Evolutionary conservation across 2,329 filamentous ascomycete species (phyloP), one percentile per base, ranked within the genome.

Genomic region (Calonectria ilicicola): DNA sequence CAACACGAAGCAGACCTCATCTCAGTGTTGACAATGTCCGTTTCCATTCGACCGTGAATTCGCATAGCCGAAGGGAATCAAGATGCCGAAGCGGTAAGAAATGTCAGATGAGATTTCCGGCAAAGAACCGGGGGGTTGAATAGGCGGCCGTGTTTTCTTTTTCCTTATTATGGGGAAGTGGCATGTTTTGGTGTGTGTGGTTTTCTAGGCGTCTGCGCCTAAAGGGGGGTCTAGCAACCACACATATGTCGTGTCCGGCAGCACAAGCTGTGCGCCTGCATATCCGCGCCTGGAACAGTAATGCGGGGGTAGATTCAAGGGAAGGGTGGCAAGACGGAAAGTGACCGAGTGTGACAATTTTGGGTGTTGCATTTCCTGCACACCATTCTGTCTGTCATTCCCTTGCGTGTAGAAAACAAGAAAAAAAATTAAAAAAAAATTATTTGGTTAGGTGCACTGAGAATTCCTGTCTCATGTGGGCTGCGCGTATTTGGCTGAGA

Each of bases 261-360:
- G 44, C 58, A 53, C 47, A 40, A 60, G 53, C 46, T 47, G 27
- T 29, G 66, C 46, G 66, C 29, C 35, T 64, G 66, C 35, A 64
- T 69, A 62, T 65, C 40, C 49, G 35, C 53, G 21, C 14, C 53
- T 40, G 47, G 69, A 49, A 70, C 49, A 58, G 60, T 49, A 66
- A 72, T 66, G 66, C 66, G 66, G 70, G 70, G 65, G 44, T 21
- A 44, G 26, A 21, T 62, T 51, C 19, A 12, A 47, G 62, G 15
- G 32, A 40, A 60, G 53, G 53, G 53, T 40, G 53, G 35, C 21
- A 17, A 32, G 38, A 65, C 70, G 70, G 70, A 72, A 72, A 69
- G 70, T 72, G 70, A 38, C 70, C 70, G 70, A 72, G 66, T 29
- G 23, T 44, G 42, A 42, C 40, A 42, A n/a, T 40, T 19, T n/a